phyloP scores from a whole-genome alignment of 768 basidiomycete genomes.

The Naematelia aurantialba region DNA sequence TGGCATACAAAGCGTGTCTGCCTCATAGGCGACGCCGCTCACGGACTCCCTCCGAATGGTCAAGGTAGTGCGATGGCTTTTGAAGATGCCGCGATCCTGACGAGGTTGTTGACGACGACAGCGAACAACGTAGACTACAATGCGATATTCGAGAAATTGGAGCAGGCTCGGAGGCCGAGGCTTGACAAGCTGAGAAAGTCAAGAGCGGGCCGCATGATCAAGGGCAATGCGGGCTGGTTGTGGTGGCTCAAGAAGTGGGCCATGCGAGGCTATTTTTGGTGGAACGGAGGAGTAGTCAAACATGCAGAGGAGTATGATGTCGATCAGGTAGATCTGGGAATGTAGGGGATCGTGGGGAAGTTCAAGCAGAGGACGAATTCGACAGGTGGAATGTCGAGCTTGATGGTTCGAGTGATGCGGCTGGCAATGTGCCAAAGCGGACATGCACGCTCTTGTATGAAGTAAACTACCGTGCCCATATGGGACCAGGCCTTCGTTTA shows the following conservation, averaged over 20 bases:
- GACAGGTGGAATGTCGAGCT: no score
- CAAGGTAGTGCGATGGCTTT: constrained; percentile 33
- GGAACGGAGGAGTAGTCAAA: constrained; percentile 11
- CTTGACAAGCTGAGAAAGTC: constrained; percentile 15
- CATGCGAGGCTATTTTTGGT: constrained; percentile 33
- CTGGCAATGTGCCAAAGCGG: no score
- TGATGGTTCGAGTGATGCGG: no score
- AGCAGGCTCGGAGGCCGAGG: constrained; percentile 22
- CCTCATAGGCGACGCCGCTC: constrained; percentile 38
- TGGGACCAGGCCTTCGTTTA: no score
- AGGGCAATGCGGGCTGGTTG: constrained; percentile 15
- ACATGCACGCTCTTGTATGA: no score
- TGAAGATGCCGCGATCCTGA: constrained; percentile 30
- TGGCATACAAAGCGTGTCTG: constrained; percentile 21
- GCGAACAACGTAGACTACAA: constrained; percentile 2
- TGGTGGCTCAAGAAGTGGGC: constrained; percentile 40
- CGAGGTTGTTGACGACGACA: constrained; percentile 15
- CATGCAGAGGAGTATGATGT: constrained; percentile 14
- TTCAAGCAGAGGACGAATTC: no score
- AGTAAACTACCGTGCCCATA: no score
- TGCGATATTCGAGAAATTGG: constrained; percentile 23
- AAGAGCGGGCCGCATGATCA: constrained; percentile 8
- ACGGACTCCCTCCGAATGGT: constrained; percentile 26
- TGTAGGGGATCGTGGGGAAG: no score
- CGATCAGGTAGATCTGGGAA: constrained; percentile 8